Evolutionary conservation across 2,329 filamentous ascomycete species (phyloP), one percentile per base, ranked within the genome.

Genomic region (Alternaria metachromatica): DNA sequence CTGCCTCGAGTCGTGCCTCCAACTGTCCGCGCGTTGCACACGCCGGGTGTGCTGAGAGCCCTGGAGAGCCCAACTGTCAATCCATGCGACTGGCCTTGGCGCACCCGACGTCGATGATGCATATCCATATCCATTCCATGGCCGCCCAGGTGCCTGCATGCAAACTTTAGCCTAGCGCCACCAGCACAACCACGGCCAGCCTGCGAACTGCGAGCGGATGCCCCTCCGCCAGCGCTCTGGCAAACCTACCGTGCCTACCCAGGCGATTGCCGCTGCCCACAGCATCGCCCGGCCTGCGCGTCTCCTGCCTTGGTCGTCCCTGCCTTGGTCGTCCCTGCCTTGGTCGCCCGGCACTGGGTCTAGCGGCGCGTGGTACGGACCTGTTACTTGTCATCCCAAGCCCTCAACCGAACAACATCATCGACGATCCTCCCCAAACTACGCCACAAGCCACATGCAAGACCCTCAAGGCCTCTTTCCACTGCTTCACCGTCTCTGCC

Each of bases 371-470:
- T 56, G 8, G 51, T 28, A 57, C 58, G n/a, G 44, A 15, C 45
- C 46, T n/a, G 45, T 49, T 23, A 21, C 28, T 62, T 28, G 55
- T 46, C 48, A 33, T 53, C 30, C 41, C 46, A 28, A 46, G 21
- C 55, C 28, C 60, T 59, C 55, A 37, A 20, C 48, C 28, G 53
- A 41, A 49, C 25, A 26, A 41, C 21, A 45, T 41, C 41, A 62
- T 59, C 41, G 60, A 43, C 60, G 55, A 62, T 62, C 60, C 43
- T 49, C 25, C 26, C 23, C 30, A 53, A 56, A 21, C 54, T 49
- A 60, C 58, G 44, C 51, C 58, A 48, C 55, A 58, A 58, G 60
- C 54, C 59, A 45, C 54, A 62, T 58, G 46, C 54, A 62, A 37
- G n/a, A 53, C 55, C 28, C n/a, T 15, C 48, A 20, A n/a, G 28